phyloP scores from a whole-genome alignment of 805 yeast species.

The Metschnikowia reukaufii region DNA sequence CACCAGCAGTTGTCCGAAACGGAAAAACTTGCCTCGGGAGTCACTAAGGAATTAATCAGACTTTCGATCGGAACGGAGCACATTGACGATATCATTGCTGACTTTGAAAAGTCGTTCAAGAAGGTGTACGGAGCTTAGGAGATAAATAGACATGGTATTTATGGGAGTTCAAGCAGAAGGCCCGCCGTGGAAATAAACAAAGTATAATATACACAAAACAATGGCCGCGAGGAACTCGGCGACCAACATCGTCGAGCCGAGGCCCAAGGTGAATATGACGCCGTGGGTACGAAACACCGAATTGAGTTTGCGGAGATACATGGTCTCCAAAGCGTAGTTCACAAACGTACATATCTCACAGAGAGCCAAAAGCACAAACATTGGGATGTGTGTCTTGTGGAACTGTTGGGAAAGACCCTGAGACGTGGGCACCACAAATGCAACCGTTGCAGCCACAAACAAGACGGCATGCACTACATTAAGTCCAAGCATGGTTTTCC shows the following conservation, averaged over 20 bases:
- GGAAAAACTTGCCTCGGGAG: slow-evolving; percentile 83
- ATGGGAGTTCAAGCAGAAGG: not conserved
- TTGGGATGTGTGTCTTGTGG: not conserved
- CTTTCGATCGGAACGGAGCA: slow-evolving; percentile 25
- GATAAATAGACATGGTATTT: not conserved
- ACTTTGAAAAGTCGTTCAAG: slow-evolving; percentile 71
- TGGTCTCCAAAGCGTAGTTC: slow-evolving; percentile 11
- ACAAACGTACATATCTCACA: slow-evolving; percentile 15
- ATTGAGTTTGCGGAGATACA: slow-evolving; percentile 10
- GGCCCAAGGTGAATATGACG: slow-evolving; percentile 13
- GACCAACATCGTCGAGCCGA: slow-evolving; percentile 13
- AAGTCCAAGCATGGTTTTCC: slow-evolving; percentile 7
- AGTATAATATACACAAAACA: slow-evolving; percentile 7
- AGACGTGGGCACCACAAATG: slow-evolving; percentile 5
- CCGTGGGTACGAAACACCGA: slow-evolving; percentile 13
- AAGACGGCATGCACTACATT: slow-evolving; percentile 11
- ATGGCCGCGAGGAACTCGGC: slow-evolving; percentile 14
- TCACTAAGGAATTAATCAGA: slow-evolving; percentile 86
- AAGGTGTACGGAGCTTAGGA: slow-evolving; percentile 42
- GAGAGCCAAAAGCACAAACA: slow-evolving; percentile 7
- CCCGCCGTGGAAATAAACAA: not conserved
- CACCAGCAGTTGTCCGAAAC: slow-evolving; percentile 86
- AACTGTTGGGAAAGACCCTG: not conserved
- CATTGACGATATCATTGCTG: slow-evolving; percentile 24
- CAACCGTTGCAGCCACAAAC: not conserved